Evolutionary conservation across 1,284 basidiomycete species (phyloP), one percentile per base, ranked within the genome.

Genomic region (Rhodotorula sp.): DNA sequence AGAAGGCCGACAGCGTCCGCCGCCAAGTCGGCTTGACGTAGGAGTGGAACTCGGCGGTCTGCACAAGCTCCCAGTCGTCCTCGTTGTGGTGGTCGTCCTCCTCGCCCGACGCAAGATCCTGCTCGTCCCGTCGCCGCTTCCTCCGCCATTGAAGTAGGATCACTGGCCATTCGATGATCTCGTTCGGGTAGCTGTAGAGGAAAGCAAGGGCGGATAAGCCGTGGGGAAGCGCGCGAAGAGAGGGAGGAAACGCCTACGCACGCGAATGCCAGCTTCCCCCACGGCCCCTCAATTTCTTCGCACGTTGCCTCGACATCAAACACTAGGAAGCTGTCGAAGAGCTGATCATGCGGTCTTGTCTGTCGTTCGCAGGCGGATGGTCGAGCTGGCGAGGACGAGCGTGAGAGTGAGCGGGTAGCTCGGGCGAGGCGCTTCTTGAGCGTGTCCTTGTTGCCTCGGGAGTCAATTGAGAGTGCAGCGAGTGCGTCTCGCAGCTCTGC

Each of bases 141-240:
- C 65, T 66, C 31, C 55, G 66, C 94, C 94, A 97, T 69, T 86
- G 86, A 67, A 97, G 83, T 6, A 98, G 83, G 68, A 91, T 88
- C 18, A 97, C 91, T 7, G 92, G 92, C 81, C 90, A 90, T 81
- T 94, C 92, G 72, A 96, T 95, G 67, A 96, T 94, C 82, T 98
- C 94, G 80, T 96, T 96, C 0, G 59, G 59, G 28, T 61, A 61
- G 11, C 62, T 57, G 48, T 13, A 18, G 57, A 56, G 16, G 24
- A 44, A n/a, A 20, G 48, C 6, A 16, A 18, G n/a, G 24, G 46
- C 34, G 20, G 46, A 28, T 30, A 16, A n/a, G n/a, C 20, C n/a
- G 52, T 15, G 53, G 1, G 34, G 31, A 30, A 9, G 44, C 10
- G 30, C 30, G 24, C n/a, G 40, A 53, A 28, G 15, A 30, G 28